phyloP scores from a whole-genome alignment of 345 rosid genomes.

The Gossypium arboreum region DNA sequence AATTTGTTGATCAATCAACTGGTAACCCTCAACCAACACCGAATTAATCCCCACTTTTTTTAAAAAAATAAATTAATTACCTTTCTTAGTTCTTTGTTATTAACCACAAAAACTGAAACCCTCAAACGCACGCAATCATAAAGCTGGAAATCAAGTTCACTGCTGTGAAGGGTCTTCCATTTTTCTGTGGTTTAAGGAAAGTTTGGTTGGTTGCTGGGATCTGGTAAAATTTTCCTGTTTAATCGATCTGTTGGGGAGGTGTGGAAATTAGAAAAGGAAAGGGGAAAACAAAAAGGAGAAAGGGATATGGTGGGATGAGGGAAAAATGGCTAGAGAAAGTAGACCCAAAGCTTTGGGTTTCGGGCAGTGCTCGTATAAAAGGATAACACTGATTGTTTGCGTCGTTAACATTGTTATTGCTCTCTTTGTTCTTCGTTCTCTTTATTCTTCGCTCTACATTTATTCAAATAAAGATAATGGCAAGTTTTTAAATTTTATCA shows the following conservation, averaged over 20 bases:
- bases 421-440: slow-evolving; percentile 81
- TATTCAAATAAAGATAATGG: slow-evolving; percentile 49
- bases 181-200: slow-evolving; percentile 27
- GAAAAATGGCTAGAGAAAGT: slow-evolving; percentile 8
- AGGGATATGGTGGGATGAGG: slow-evolving; percentile 18
- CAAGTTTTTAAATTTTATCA: not conserved
- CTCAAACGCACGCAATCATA: not conserved
- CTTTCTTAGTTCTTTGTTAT: not conserved
- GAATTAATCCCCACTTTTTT: not conserved
- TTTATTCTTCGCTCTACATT: slow-evolving; percentile 71
- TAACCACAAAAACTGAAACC: not conserved
- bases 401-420: slow-evolving; percentile 85
- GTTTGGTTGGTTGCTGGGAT: slow-evolving; percentile 9
- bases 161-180: not conserved
- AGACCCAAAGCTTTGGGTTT: slow-evolving; percentile 17
- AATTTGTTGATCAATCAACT: not conserved
- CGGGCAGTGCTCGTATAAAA: slow-evolving; percentile 64
- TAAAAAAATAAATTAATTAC: not conserved
- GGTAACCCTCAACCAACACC: not conserved
- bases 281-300: not conserved
- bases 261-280: too few relatives aligned
- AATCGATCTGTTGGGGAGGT: not conserved
- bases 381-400: slow-evolving; percentile 74
- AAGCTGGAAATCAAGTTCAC: not conserved
- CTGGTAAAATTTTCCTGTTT: not conserved